phyloP scores from a whole-genome alignment of 495 filamentous ascomycete genomes.

The Aspergillus leporis region DNA sequence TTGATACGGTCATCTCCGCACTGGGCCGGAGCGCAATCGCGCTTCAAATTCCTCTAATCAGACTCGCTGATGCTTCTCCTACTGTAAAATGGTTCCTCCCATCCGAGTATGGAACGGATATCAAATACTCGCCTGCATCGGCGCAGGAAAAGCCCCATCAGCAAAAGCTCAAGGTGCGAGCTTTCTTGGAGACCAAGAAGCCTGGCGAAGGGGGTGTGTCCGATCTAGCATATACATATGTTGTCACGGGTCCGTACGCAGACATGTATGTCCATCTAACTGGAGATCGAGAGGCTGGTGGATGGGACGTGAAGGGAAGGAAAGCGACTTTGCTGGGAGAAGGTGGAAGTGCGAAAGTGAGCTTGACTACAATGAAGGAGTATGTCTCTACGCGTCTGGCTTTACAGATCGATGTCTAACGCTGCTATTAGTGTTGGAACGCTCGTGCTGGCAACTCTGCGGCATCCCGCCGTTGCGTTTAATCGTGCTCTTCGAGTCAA shows the following conservation, averaged over 20 bases:
- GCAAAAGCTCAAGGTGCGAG: conserved; percentile 65
- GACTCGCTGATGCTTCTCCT: conserved; percentile 54
- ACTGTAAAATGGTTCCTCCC: conserved; percentile 68
- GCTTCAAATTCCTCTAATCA: conserved; percentile 58
- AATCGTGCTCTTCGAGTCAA: conserved; percentile 65
- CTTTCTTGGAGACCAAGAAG: conserved; percentile 46
- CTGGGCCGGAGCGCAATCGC: conserved; percentile 60
- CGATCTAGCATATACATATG: conserved; percentile 60
- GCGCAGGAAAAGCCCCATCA: conserved; percentile 67
- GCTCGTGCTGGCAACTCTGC: conserved; percentile 60
- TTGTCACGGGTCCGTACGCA: conserved; percentile 68
- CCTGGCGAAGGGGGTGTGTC: conserved; percentile 13
- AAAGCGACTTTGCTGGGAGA: conserved; percentile 60
- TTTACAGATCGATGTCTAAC: conserved; percentile 10
- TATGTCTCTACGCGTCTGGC: conserved; percentile 36
- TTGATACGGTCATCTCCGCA: conserved; percentile 67
- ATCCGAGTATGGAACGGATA: conserved; percentile 74
- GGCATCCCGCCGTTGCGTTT: conserved; percentile 50
- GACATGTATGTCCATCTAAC: conserved; percentile 33
- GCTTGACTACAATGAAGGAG: conserved; percentile 69
- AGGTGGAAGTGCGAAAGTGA: conserved; percentile 52
- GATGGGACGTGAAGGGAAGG: conserved; percentile 56
- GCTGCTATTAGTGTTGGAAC: conserved; percentile 56
- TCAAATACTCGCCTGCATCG: conserved; percentile 62
- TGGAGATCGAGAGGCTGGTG: conserved; percentile 35